Evolutionary conservation across 2,329 filamentous ascomycete species (phyloP).

Genomic region (Nannizziopsis arthrosporioides): DNA sequence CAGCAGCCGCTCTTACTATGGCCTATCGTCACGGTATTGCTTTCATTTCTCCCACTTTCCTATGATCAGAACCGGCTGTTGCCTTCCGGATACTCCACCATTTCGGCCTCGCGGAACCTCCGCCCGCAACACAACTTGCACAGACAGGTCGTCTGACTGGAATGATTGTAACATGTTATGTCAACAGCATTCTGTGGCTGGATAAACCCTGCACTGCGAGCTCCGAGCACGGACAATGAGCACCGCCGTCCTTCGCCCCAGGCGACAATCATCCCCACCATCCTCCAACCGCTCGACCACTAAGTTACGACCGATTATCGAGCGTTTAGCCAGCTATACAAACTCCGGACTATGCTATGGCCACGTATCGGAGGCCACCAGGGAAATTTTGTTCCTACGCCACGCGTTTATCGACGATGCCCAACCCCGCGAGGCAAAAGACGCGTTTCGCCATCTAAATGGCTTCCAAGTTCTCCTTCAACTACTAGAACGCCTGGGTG

Average conservation of each 20-base stretch:
- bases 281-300: slow-evolving; percentile 27
- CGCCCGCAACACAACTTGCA: too few species aligned
- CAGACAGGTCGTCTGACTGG: background rate
- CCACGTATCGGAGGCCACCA: slow-evolving; percentile 36
- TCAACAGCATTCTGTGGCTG: background rate
- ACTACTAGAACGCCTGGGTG: slow-evolving; percentile 57
- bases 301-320: slow-evolving; percentile 29
- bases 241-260: slow-evolving; percentile 8
- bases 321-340: slow-evolving; percentile 26
- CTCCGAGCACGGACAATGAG: slow-evolving; percentile 12
- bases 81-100: background rate
- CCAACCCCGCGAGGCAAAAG: slow-evolving; percentile 47
- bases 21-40: background rate
- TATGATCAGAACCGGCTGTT: too few species aligned
- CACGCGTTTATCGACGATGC: slow-evolving; percentile 49
- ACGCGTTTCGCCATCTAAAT: slow-evolving; percentile 68
- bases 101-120: background rate
- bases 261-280: slow-evolving; percentile 13
- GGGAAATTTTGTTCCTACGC: slow-evolving; percentile 53
- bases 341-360: slow-evolving; percentile 24
- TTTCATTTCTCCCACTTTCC: background rate
- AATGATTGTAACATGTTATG: background rate
- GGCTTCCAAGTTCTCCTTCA: slow-evolving; percentile 67
- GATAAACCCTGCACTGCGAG: background rate
- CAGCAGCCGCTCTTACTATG: background rate